Evolutionary conservation across 2,329 filamentous ascomycete species (phyloP).

Genomic region (Penicillium polonicum): DNA sequence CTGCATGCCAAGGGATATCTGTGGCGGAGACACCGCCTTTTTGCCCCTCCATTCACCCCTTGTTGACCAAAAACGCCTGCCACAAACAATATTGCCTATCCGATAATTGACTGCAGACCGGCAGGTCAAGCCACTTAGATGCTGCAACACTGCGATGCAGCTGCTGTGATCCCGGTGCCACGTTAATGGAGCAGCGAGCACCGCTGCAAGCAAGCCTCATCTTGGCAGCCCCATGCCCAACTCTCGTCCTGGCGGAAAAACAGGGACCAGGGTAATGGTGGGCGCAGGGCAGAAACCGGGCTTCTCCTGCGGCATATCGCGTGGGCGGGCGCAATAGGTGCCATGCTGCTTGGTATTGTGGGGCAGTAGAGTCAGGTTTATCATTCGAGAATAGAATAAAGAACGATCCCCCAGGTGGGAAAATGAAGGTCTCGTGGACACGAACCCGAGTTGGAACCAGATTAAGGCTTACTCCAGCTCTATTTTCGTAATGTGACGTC

Average conservation of each 20-base stretch:
- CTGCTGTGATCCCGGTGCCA: slow-evolving; percentile 19
- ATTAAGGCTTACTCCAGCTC: slow-evolving; percentile 68
- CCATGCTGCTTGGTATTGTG: slow-evolving; percentile 6
- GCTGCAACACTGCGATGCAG: slow-evolving; percentile 11
- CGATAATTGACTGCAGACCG: slow-evolving; percentile 3
- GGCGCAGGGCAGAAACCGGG: slow-evolving; percentile 7
- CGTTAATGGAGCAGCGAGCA: slow-evolving; percentile 13
- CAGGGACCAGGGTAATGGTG: slow-evolving; percentile 6
- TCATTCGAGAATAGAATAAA: slow-evolving; percentile 13
- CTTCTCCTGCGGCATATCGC: neutral
- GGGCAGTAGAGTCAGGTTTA: slow-evolving; percentile 9
- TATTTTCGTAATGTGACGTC: slow-evolving; percentile 79
- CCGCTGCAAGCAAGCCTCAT: slow-evolving; percentile 5
- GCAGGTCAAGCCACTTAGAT: slow-evolving; percentile 12
- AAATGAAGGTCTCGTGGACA: slow-evolving; percentile 13
- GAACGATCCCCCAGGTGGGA: neutral
- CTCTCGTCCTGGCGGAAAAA: slow-evolving; percentile 6
- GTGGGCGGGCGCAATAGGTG: neutral
- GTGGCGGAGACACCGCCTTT: slow-evolving; percentile 25
- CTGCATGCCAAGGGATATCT: slow-evolving; percentile 20
- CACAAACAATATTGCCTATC: neutral
- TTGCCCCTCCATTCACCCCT: slow-evolving; percentile 15
- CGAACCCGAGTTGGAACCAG: slow-evolving; percentile 7
- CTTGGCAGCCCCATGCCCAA: slow-evolving; percentile 17
- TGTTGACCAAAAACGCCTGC: neutral